Percentiles rank a stretch among this genome's conserved stretches.
These are phyloP conservation scores for Evernia prunastri DNA, from an alignment of 495 filamentous ascomycete genomes.

Conservation along the genomic window DNA sequence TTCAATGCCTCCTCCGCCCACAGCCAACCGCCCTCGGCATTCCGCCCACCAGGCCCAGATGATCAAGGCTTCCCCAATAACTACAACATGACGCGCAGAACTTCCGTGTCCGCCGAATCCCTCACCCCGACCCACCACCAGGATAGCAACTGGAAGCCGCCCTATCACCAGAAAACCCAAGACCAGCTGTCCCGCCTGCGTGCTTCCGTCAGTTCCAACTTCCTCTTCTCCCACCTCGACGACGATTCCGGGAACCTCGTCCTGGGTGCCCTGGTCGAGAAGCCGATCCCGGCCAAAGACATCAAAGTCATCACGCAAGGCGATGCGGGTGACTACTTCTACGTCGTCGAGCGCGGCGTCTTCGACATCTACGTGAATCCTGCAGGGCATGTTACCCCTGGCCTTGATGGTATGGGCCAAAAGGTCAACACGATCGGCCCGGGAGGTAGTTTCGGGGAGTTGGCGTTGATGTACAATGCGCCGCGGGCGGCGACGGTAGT, in stretches of 20 bases:
- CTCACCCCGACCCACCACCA: conserved; percentile 78
- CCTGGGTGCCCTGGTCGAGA: conserved; percentile 86
- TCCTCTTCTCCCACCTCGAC: conserved; percentile 89
- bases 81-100: conserved; percentile 88
- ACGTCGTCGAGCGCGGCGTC: conserved; percentile 83
- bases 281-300: conserved; percentile 86
- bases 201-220: conserved; percentile 78
- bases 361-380: conserved; percentile 91
- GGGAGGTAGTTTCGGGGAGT: conserved; percentile 93
- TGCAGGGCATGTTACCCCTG: conserved; percentile 71
- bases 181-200: conserved; percentile 77
- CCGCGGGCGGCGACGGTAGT: conserved; percentile 95
- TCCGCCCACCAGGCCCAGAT: conserved; percentile 30
- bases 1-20: conserved; percentile 12
- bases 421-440: conserved; percentile 78
- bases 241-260: conserved; percentile 85
- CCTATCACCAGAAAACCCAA: conserved; percentile 68
- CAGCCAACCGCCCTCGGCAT: conserved; percentile 17
- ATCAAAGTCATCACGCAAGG: conserved; percentile 97
- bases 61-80: conserved; percentile 78
- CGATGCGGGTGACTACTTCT: conserved; percentile 95
- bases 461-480: conserved; percentile 98
- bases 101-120: conserved; percentile 94
- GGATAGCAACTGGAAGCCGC: conserved; percentile 86
- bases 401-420: conserved; percentile 74